Evolutionary conservation across 768 basidiomycete species (phyloP).

Genomic region (Dictyophora rubrovolvata): DNA sequence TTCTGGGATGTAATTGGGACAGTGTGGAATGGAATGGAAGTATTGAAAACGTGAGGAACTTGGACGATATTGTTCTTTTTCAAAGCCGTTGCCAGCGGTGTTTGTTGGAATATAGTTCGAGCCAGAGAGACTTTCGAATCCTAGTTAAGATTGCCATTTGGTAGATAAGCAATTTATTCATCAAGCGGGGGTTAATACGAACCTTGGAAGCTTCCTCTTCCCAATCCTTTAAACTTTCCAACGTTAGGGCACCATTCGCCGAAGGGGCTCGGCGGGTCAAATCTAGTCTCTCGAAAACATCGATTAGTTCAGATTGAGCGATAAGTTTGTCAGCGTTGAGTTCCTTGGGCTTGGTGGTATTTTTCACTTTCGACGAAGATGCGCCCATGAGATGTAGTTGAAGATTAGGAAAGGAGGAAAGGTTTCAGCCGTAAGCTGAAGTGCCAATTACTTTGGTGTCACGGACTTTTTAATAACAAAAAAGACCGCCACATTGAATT

Average conservation of each 20-base stretch:
- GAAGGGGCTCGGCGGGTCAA: constrained; percentile 30
- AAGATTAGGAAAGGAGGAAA: neutral
- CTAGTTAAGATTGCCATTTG: neutral
- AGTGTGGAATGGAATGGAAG: constrained; percentile 69
- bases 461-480: too few species aligned
- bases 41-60: constrained; percentile 76
- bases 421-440: neutral
- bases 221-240: constrained; percentile 55
- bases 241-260: constrained; percentile 48
- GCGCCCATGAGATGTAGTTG: constrained; percentile 25
- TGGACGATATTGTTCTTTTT: constrained; percentile 28
- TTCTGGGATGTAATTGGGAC: constrained; percentile 81
- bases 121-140: constrained; percentile 61
- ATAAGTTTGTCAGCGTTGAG: constrained; percentile 15
- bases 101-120: constrained; percentile 65
- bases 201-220: constrained; percentile 37
- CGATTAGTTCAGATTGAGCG: constrained; percentile 13
- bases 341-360: constrained; percentile 3
- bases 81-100: constrained; percentile 53
- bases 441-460: too few species aligned
- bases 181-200: neutral
- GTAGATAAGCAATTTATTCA: neutral
- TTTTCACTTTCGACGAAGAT: constrained; percentile 22
- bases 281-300: constrained; percentile 6
- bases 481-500: too few species aligned